These are phyloP conservation scores for Penicillium egyptiacum DNA, from an alignment of 495 filamentous ascomycete genomes.

Conservation along the genomic window DNA sequence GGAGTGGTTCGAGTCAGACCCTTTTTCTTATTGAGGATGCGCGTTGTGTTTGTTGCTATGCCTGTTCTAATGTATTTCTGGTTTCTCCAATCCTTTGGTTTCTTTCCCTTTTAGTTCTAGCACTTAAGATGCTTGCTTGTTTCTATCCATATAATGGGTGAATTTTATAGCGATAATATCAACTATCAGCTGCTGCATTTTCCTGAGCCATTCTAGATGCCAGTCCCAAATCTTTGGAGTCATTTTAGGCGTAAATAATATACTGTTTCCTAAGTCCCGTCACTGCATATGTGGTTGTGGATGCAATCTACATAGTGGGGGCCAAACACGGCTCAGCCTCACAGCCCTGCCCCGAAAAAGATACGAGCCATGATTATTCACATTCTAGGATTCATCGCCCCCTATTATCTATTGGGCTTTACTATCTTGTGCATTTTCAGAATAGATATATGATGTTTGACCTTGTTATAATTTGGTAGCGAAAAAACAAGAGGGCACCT, in stretches of 20 bases:
- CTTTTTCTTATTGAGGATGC: neutral
- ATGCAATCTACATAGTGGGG: neutral
- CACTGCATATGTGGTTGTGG: constrained; percentile 4
- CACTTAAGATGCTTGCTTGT: neutral
- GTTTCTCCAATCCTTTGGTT: neutral
- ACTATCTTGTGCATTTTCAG: neutral
- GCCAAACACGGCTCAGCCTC: constrained; percentile 1
- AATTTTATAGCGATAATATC: neutral
- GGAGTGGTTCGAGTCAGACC: constrained; percentile 25
- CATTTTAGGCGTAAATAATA: neutral
- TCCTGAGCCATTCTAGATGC: neutral
- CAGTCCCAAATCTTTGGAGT: neutral
- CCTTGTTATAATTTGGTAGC: neutral
- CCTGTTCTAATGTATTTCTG: neutral
- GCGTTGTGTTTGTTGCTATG: neutral
- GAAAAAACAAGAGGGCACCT: neutral
- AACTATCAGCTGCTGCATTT: neutral
- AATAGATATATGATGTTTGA: neutral
- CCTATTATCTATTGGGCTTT: neutral
- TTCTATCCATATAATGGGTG: neutral
- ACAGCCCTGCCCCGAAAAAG: neutral
- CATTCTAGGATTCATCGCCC: neutral
- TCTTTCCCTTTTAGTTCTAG: neutral
- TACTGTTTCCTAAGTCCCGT: neutral
- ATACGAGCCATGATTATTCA: neutral